Conservation (phyloP, 2,329 filamentous ascomycete genomes). For the Diaporthe vaccinii region DNA sequence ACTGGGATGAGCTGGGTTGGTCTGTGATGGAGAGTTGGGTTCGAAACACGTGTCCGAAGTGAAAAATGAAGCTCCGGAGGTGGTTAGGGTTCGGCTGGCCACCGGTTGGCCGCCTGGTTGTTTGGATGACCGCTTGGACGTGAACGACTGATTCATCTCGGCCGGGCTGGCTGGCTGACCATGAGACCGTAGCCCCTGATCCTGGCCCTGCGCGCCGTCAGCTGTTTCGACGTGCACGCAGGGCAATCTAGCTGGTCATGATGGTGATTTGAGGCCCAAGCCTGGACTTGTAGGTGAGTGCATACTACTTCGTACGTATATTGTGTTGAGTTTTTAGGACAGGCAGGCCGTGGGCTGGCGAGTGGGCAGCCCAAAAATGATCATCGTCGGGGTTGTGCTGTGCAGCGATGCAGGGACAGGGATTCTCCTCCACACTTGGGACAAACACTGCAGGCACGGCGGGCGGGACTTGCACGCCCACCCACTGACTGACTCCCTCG, state of each 20-base stretch:
- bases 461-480: not conserved
- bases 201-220: not conserved
- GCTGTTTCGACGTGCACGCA: not conserved
- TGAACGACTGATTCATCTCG: not conserved
- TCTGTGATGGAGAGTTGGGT: not conserved
- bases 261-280: not conserved
- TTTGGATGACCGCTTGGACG: slow-evolving; percentile 2
- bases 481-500: not conserved
- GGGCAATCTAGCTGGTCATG: not conserved
- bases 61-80: not conserved
- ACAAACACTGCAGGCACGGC: not conserved
- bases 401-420: slow-evolving; percentile 22
- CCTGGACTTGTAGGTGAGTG: not conserved
- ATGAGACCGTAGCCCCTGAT: not conserved
- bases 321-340: not conserved
- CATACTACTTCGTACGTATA: not conserved
- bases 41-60: slow-evolving; percentile 13
- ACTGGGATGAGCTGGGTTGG: not conserved
- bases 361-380: slow-evolving; percentile 13
- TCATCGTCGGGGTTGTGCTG: slow-evolving; percentile 18
- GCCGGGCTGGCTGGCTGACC: slow-evolving; percentile 2
- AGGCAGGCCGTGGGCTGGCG: not conserved
- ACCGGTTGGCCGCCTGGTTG: slow-evolving; percentile 4
- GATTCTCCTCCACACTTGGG: slow-evolving; percentile 18
- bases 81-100: slow-evolving; percentile 15